Conservation (phyloP, 2,329 filamentous ascomycete species). For the Aspergillus chevalieri region DNA sequence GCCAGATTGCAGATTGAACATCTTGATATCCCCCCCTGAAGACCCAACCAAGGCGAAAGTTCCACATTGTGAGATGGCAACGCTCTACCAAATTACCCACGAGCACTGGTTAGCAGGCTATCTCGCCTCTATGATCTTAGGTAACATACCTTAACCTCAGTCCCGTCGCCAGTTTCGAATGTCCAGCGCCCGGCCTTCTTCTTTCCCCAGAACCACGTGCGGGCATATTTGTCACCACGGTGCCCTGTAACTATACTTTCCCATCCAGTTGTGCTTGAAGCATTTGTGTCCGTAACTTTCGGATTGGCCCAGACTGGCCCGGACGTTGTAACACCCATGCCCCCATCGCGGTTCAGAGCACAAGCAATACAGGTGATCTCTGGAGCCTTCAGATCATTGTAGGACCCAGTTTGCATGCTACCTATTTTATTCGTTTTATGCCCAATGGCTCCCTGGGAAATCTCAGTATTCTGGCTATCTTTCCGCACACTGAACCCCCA, state of each 20-base stretch:
- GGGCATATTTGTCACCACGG: constrained; percentile 71
- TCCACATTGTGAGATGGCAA: constrained; percentile 84
- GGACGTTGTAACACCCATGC: constrained; percentile 77
- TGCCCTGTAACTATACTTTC: constrained; percentile 95
- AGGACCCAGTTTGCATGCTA: constrained; percentile 8
- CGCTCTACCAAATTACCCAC: constrained; percentile 49
- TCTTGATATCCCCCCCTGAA: constrained; percentile 73
- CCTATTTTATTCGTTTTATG: constrained; percentile 75
- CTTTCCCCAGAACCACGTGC: constrained; percentile 97
- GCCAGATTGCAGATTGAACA: constrained; percentile 96
- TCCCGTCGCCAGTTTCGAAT: constrained; percentile 75
- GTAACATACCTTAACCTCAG: constrained; percentile 57
- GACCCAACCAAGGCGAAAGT: constrained; percentile 91
- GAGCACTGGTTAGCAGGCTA: not conserved
- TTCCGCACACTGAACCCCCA: constrained; percentile 95
- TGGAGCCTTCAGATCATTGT: constrained; percentile 67
- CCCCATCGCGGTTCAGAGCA: constrained; percentile 88
- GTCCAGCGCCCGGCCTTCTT: constrained; percentile 91
- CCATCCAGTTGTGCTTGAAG: constrained; percentile 81
- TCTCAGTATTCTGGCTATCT: constrained; percentile 86
- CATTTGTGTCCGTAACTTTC: constrained; percentile 60
- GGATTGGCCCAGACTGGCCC: constrained; percentile 79
- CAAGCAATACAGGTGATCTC: constrained; percentile 89
- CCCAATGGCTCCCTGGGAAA: constrained; percentile 83
- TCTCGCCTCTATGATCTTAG: not conserved